Evolutionary conservation across 345 rosid genomes (phyloP).

Genomic region (Murraya paniculata): DNA sequence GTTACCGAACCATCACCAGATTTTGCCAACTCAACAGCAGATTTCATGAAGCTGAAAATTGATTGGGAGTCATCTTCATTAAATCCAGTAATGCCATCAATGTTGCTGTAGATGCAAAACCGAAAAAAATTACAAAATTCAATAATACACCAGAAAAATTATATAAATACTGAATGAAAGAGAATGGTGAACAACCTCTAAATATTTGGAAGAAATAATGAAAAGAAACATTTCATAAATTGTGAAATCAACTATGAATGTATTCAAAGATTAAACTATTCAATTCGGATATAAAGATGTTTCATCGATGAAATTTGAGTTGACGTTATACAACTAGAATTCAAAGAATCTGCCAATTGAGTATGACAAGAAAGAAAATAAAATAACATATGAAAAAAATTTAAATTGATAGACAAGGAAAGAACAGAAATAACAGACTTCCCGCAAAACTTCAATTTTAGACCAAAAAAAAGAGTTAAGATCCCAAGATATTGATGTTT

Average conservation of each 20-base stretch:
- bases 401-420: neutral
- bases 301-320: neutral
- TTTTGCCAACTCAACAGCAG: conserved; percentile 53
- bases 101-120: conserved; percentile 45
- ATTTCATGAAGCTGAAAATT: conserved; percentile 55
- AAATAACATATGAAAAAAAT: neutral
- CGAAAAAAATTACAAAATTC: neutral
- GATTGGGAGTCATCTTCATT: conserved; percentile 56
- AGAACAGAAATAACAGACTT: neutral
- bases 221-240: neutral
- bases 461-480: neutral
- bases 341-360: neutral
- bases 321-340: neutral
- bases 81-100: conserved; percentile 79
- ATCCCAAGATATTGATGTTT: neutral
- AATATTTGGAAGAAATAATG: neutral
- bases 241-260: neutral
- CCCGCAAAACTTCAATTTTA: neutral
- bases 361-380: neutral
- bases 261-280: neutral
- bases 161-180: neutral
- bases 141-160: neutral
- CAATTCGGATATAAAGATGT: neutral
- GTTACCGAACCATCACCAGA: conserved; percentile 56
- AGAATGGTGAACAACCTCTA: neutral